Evolutionary conservation across 257 asterid species (phyloP).

Genomic region (Craterostigma plantagineum): DNA sequence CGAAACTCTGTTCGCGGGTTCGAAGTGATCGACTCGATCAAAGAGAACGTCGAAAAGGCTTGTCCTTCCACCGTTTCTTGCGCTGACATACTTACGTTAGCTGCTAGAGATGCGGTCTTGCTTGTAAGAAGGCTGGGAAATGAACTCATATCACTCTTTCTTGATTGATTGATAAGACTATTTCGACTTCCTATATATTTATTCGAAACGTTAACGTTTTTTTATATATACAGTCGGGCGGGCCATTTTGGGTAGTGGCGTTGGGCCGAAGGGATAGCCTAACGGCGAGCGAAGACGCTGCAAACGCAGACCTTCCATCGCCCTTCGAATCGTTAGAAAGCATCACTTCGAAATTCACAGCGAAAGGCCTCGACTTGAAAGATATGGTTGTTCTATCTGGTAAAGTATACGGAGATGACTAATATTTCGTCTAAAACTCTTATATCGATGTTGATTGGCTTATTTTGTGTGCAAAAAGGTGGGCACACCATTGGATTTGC

Average conservation of each 20-base stretch:
- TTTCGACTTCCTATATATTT: no score
- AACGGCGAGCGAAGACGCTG: constrained; percentile 39
- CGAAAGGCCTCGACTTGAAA: constrained; percentile 47
- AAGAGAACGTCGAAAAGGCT: constrained; percentile 43
- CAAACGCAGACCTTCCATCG: constrained; percentile 45
- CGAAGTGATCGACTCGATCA: constrained; percentile 54
- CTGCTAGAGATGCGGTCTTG: constrained; percentile 50
- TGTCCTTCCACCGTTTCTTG: constrained; percentile 63
- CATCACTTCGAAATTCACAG: constrained; percentile 37
- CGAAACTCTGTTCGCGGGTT: constrained; percentile 49
- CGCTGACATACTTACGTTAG: constrained; percentile 50
- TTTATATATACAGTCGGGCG: constrained; percentile 46
- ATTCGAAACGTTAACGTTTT: background rate
- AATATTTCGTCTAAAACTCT: no score
- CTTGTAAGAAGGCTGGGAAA: constrained; percentile 26
- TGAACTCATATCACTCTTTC: background rate
- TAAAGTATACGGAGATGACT: no score
- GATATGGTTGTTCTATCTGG: constrained; percentile 69
- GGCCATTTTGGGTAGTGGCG: constrained; percentile 36
- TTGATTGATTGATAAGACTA: background rate
- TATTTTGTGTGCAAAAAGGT: constrained; percentile 27
- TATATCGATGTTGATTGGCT: background rate
- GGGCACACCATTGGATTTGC: constrained; percentile 76
- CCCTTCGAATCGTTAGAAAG: constrained; percentile 43
- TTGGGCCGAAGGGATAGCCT: constrained; percentile 69